Evolutionary conservation across 805 yeast genomes (phyloP), one percentile per base, ranked within the genome.

Genomic region (Zygosaccharomyces lentus): DNA sequence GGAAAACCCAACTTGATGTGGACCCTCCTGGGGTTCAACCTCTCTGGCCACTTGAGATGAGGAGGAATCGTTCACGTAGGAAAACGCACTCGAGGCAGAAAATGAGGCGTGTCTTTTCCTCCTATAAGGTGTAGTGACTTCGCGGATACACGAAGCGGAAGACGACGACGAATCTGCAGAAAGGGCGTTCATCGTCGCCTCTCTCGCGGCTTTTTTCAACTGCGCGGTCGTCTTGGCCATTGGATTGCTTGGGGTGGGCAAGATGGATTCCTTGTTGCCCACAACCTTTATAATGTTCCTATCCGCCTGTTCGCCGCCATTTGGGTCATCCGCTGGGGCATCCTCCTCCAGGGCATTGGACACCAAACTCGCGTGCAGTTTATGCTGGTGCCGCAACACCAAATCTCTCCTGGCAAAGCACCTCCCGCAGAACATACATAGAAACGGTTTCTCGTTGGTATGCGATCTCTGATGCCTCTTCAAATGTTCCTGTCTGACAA

Each of bases 391-490:
- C 49, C 99, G 77, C 45, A 93, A 74, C 24, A 93, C 88, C 61
- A 85, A 73, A 62, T 85, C 91, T 46, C 97, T 71, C 46, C 99
- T 73, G 4, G 98, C 97, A 70, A 93, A 91, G 61, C 96, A 86
- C 41, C 98, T 80, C 27, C 96, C 97, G 67, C 98, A 91, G 7
- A 90, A 90, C 2, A 95, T 95, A 68, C 99, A 91, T 62, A 87
- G 93, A 69, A 84, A 91, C 1, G 98, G 98, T 63, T 89, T 89
- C 66, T 90, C 97, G 64, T 90, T 87, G 8, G 99, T 91, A 64
- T 91, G 99, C 0, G 95, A 83, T 34, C 97, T 72, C 57, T 89
- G 95, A 62, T 91, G 99, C 47, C 99, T 81, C 65, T 87, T 89
- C 59, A 93, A 74, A 67, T 91, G 99, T 66, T 91, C 99, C 40